Conservation (phyloP, 495 filamentous ascomycete genomes). For the Podospora anserina region DNA sequence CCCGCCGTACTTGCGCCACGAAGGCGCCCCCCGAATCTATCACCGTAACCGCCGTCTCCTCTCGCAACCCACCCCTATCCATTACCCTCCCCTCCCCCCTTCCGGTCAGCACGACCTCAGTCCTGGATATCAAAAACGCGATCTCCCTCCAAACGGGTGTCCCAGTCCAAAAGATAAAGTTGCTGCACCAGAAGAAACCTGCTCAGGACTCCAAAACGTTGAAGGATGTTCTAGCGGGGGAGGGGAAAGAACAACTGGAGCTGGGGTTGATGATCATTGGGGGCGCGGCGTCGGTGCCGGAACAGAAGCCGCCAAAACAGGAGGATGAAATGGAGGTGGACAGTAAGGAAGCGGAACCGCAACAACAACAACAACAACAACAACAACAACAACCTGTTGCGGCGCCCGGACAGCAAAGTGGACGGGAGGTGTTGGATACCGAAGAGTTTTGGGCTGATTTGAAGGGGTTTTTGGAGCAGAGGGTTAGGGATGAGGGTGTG, state of each 20-base stretch:
- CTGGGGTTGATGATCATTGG: constrained; percentile 87
- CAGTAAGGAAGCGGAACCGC: background rate
- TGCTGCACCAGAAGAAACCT: constrained; percentile 81
- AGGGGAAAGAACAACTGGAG: constrained; percentile 47
- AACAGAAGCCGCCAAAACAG: background rate
- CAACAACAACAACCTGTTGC: constrained; percentile 41
- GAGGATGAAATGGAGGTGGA: background rate
- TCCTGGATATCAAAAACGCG: constrained; percentile 67
- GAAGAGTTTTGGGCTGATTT: constrained; percentile 88
- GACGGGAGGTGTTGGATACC: constrained; percentile 52
- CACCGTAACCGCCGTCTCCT: constrained; percentile 66
- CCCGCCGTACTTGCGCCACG: background rate
- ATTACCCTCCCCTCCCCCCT: constrained; percentile 51
- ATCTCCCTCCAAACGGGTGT: constrained; percentile 52
- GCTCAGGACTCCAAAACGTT: constrained; percentile 65
- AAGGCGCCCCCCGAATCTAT: constrained; percentile 16
- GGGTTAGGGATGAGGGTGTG: constrained; percentile 67
- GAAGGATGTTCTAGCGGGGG: constrained; percentile 54
- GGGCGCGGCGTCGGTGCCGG: constrained; percentile 39
- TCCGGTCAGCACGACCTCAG: constrained; percentile 58
- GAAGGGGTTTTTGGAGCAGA: constrained; percentile 72
- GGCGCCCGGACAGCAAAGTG: constrained; percentile 28
- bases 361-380: constrained; percentile 45
- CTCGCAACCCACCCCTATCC: constrained; percentile 67
- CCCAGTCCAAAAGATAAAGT: constrained; percentile 68